Percentiles rank a stretch among this genome's conserved stretches.
Evolutionary conservation across 106 monocot genomes (phyloP).

Genomic region (Xerophyta viscosa): DNA sequence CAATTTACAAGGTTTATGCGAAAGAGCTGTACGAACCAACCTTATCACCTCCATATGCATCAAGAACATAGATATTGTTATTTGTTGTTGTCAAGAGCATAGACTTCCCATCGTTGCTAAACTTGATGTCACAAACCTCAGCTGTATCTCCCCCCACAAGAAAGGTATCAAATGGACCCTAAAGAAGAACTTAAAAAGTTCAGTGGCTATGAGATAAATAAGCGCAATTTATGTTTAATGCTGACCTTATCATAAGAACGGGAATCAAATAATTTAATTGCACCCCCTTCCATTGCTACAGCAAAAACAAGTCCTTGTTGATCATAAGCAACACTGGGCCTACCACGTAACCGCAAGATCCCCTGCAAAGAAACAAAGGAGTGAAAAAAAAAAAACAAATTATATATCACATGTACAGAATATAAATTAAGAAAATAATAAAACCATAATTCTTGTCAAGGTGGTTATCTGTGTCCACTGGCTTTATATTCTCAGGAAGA

Average conservation of each 20-base stretch:
- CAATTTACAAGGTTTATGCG: no score
- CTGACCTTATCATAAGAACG: slow-evolving; percentile 97
- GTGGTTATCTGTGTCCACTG: no score
- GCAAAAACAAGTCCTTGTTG: slow-evolving; percentile 99
- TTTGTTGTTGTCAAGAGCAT: slow-evolving; percentile 97
- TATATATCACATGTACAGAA: no score
- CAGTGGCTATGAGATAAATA: no score
- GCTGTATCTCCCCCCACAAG: slow-evolving; percentile 99
- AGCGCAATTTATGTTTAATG: no score
- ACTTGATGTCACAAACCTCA: slow-evolving; percentile 98
- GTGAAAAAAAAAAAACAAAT: no score
- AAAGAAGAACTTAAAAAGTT: slow-evolving; percentile 11
- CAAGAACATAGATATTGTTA: slow-evolving; percentile 88
- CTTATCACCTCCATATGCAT: slow-evolving; percentile 98
- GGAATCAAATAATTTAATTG: slow-evolving; percentile 96
- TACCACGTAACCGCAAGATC: slow-evolving; percentile 74
- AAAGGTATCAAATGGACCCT: slow-evolving; percentile 99
- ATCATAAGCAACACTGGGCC: slow-evolving; percentile 96
- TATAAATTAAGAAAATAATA: no score
- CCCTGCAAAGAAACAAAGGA: slow-evolving; percentile 74
- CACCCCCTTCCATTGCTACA: slow-evolving; percentile 99
- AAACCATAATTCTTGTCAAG: no score
- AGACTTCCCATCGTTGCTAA: slow-evolving; percentile 97
- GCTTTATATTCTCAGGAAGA: no score
- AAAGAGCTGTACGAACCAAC: slow-evolving; percentile 35